Percentiles rank a stretch among this genome's conserved stretches.
These are phyloP conservation scores for Aurantiochytrium sp. DNA, from an alignment of 108 stramenopile species.

Conservation along the genomic window DNA sequence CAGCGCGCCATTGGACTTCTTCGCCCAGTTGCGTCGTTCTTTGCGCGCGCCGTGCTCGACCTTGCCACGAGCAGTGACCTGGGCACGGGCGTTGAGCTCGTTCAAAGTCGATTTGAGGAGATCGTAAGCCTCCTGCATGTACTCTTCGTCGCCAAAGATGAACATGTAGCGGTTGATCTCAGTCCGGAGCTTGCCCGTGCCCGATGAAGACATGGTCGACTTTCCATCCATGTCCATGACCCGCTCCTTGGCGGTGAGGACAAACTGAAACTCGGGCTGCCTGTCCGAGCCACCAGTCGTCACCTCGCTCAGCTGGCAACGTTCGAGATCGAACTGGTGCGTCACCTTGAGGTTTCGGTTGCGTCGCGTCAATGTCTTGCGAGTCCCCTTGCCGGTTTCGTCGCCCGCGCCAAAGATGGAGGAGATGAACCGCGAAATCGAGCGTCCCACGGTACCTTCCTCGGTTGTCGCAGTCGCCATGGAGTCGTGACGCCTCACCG, in stretches of 20 bases:
- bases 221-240: neutral
- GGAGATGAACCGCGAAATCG: neutral
- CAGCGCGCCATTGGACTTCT: neutral
- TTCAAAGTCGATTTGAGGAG: neutral
- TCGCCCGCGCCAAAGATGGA: neutral
- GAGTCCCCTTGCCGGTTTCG: neutral
- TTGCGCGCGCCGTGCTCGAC: neutral
- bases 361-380: neutral
- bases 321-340: neutral
- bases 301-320: neutral
- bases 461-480: neutral
- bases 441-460: neutral
- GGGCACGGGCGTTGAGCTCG: neutral
- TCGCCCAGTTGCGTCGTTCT: neutral
- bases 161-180: neutral
- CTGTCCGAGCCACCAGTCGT: neutral
- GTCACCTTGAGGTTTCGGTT: neutral
- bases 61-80: neutral
- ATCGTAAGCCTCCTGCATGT: neutral
- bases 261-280: neutral
- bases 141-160: neutral
- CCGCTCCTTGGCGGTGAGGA: neutral
- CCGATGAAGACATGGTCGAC: neutral
- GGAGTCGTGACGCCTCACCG: neutral
- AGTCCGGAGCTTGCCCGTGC: neutral